phyloP scores from a whole-genome alignment of 2,329 filamentous ascomycete species.

The Nothopassalora personata region DNA sequence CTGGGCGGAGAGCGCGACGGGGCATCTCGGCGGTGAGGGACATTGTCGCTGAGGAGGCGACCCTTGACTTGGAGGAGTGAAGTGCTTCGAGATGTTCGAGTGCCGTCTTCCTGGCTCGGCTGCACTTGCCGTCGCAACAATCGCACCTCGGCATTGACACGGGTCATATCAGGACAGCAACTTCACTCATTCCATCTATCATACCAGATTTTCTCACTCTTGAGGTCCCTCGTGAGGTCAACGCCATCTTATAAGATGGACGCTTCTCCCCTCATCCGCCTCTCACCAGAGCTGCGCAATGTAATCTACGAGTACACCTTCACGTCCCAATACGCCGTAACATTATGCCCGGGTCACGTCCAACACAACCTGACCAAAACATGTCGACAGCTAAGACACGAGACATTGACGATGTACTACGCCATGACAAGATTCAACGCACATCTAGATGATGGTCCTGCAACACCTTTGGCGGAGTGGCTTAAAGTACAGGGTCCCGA shows the following conservation, averaged over 20 bases:
- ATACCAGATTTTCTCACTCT: too few species aligned
- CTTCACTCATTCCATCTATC: neutral
- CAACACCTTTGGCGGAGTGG: constrained; percentile 21
- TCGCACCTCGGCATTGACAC: neutral
- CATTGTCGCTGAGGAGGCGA: neutral
- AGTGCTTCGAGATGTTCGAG: neutral
- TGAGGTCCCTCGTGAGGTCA: too few species aligned
- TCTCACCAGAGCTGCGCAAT: constrained; percentile 5
- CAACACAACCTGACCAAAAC: constrained; percentile 21
- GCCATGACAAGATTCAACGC: constrained; percentile 23
- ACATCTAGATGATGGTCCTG: constrained; percentile 25
- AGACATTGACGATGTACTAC: constrained; percentile 22
- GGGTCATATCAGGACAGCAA: neutral
- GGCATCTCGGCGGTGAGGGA: neutral
- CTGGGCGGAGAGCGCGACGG: constrained; percentile 15
- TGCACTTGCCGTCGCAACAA: neutral
- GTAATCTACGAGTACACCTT: constrained; percentile 15
- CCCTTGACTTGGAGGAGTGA: neutral
- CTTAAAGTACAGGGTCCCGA: constrained; percentile 14
- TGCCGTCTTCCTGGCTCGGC: neutral
- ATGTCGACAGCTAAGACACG: constrained; percentile 20
- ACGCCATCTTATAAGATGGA: neutral
- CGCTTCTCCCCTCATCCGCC: neutral
- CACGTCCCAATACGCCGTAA: constrained; percentile 19
- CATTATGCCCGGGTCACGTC: constrained; percentile 8